phyloP scores from a whole-genome alignment of 2,329 filamentous ascomycete species.

The Camillea tinctor region DNA sequence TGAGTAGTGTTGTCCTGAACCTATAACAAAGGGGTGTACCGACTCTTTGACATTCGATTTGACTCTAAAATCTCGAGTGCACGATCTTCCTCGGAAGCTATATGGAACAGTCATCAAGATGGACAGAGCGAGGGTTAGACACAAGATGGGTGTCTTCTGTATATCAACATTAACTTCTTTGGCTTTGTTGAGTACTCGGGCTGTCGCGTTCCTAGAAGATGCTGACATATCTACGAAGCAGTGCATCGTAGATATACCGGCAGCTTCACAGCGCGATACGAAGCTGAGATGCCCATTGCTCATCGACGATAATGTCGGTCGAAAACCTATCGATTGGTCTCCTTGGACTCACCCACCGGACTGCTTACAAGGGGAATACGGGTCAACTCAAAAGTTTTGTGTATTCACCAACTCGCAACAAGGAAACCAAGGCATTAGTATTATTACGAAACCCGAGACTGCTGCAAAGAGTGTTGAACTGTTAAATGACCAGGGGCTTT shows the following conservation, averaged over 20 bases:
- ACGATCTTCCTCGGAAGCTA: background rate
- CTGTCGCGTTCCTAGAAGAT: background rate
- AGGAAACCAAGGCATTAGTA: conserved; percentile 32
- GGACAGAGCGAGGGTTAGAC: background rate
- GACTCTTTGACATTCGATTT: background rate
- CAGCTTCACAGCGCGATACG: conserved; percentile 10
- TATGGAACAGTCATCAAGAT: background rate
- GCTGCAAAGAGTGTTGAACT: conserved; percentile 30
- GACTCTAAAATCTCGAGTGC: background rate
- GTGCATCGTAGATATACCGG: conserved; percentile 21
- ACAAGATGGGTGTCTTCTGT: background rate
- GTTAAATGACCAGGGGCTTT: conserved; percentile 28
- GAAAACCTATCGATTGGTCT: conserved; percentile 23
- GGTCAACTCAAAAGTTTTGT: conserved; percentile 19
- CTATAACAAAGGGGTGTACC: background rate
- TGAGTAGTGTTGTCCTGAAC: background rate
- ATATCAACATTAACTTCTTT: background rate
- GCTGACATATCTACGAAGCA: conserved; percentile 1
- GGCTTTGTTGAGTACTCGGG: background rate
- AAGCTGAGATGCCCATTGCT: conserved; percentile 19
- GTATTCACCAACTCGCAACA: conserved; percentile 27
- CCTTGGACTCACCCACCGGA: conserved; percentile 27
- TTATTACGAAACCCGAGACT: conserved; percentile 35
- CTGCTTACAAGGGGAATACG: conserved; percentile 16
- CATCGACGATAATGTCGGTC: conserved; percentile 18